These are phyloP conservation scores for Combretum micranthum DNA, from an alignment of 345 rosid species.

Conservation along the genomic window DNA sequence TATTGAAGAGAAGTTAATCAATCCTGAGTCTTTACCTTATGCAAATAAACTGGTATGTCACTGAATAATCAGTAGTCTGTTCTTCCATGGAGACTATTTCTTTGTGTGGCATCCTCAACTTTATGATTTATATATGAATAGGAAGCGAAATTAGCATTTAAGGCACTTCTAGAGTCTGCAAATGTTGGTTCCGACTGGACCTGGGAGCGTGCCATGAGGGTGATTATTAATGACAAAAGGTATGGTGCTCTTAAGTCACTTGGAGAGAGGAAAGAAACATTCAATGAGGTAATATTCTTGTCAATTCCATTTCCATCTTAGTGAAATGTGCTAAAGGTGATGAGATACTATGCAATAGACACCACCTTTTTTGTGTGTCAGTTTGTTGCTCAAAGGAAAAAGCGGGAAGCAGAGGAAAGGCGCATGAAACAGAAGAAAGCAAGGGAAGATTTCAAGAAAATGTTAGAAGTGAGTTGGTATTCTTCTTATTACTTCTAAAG, in stretches of 20 bases:
- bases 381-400: constrained; percentile 72
- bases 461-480: constrained; percentile 67
- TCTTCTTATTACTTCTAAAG: constrained; percentile 1
- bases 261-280: constrained; percentile 93
- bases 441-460: constrained; percentile 68
- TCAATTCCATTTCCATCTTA: neutral
- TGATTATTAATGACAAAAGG: constrained; percentile 78
- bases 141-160: constrained; percentile 86
- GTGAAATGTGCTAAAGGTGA: neutral
- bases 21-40: constrained; percentile 44
- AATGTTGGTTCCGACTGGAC: constrained; percentile 91
- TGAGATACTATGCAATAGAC: neutral
- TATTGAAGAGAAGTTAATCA: constrained; percentile 51
- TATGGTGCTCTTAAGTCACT: constrained; percentile 88
- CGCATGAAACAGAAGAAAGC: constrained; percentile 59
- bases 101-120: constrained; percentile 5
- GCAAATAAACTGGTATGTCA: constrained; percentile 57
- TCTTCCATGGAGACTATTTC: constrained; percentile 9
- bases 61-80: constrained; percentile 7
- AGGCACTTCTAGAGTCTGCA: constrained; percentile 70
- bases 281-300: constrained; percentile 56
- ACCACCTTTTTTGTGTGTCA: constrained; percentile 14
- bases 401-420: constrained; percentile 78
- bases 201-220: constrained; percentile 98
- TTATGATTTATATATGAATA: constrained; percentile 10